phyloP scores from a whole-genome alignment of 1,284 basidiomycete genomes.

The Irpex sp. region DNA sequence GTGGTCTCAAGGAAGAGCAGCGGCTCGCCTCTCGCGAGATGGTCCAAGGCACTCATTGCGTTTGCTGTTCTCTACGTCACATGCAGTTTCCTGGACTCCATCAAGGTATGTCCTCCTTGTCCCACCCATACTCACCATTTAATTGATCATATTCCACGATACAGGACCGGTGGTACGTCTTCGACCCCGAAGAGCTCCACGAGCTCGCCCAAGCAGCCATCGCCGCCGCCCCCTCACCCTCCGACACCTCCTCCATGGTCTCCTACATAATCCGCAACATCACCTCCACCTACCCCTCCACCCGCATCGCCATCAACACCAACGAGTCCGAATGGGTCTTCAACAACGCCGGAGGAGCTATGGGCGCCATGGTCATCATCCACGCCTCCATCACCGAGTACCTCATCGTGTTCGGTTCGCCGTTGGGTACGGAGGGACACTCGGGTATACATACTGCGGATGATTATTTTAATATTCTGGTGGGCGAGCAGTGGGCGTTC shows the following conservation, averaged over 20 bases:
- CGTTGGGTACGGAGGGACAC: slow-evolving; percentile 95
- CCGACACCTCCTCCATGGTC: slow-evolving; percentile 63
- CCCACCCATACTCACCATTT: too few relatives aligned
- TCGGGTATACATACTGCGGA: slow-evolving; percentile 91
- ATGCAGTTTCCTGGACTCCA: slow-evolving; percentile 36
- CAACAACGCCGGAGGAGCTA: slow-evolving; percentile 97
- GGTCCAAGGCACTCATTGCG: slow-evolving; percentile 37
- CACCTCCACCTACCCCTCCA: slow-evolving; percentile 55
- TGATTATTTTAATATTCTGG: slow-evolving; percentile 96
- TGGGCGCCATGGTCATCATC: slow-evolving; percentile 98
- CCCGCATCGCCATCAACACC: slow-evolving; percentile 55
- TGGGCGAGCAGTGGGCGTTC: slow-evolving; percentile 93
- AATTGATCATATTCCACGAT: too few relatives aligned
- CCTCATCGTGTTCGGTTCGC: slow-evolving; percentile 93
- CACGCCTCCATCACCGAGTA: slow-evolving; percentile 93
- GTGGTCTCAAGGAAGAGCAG: neutral
- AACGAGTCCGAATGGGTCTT: slow-evolving; percentile 86
- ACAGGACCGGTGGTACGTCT: slow-evolving; percentile 77
- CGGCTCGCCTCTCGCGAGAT: slow-evolving; percentile 29
- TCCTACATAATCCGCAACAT: slow-evolving; percentile 73
- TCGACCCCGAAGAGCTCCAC: slow-evolving; percentile 63
- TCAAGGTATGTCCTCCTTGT: slow-evolving; percentile 29
- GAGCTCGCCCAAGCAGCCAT: slow-evolving; percentile 69
- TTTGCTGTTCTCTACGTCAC: slow-evolving; percentile 35
- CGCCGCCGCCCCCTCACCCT: slow-evolving; percentile 43